Percentiles rank a stretch among this genome's conserved stretches.
Conservation (phyloP, 2,329 filamentous ascomycete species). For the Colletotrichum sp. region DNA sequence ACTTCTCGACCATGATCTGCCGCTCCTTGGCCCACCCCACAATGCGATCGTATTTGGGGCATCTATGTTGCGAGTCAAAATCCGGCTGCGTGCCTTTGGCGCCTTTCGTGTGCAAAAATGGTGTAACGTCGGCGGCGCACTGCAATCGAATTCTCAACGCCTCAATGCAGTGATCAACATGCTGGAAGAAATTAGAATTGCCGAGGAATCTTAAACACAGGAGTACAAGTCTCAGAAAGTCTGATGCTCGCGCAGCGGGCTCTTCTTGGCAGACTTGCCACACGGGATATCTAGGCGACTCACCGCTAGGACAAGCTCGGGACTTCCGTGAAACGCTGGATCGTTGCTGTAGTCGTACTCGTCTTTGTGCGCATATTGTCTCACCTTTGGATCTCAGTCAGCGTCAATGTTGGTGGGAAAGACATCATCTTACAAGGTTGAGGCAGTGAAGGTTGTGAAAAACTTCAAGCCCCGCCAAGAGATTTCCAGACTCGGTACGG, state of each 20-base stretch:
- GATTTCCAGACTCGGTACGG: neutral
- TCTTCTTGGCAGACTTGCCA: neutral
- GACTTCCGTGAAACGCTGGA: neutral
- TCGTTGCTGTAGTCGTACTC: slow-evolving; percentile 5
- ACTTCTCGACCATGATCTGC: neutral
- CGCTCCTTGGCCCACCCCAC: neutral
- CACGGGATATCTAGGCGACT: neutral
- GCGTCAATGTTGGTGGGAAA: too few relatives aligned
- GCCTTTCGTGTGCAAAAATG: neutral
- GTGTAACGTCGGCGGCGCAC: slow-evolving; percentile 1
- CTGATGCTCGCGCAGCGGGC: neutral
- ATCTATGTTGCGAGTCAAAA: slow-evolving; percentile 7
- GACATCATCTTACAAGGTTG: slow-evolving; percentile 41
- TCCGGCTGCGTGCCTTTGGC: slow-evolving; percentile 4
- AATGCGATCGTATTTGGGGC: slow-evolving; percentile 9
- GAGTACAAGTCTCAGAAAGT: neutral
- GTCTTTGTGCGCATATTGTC: slow-evolving; percentile 24
- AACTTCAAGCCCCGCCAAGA: slow-evolving; percentile 51
- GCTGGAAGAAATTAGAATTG: neutral
- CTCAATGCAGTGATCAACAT: slow-evolving; percentile 12
- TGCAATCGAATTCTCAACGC: neutral
- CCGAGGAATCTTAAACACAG: neutral
- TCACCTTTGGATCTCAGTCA: slow-evolving; percentile 21
- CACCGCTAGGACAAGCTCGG: slow-evolving; percentile 4
- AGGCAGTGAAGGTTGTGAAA: slow-evolving; percentile 62